Base-by-base conservation (phyloP, 495 filamentous ascomycete species). In the Penicillium paradoxum region DNA sequence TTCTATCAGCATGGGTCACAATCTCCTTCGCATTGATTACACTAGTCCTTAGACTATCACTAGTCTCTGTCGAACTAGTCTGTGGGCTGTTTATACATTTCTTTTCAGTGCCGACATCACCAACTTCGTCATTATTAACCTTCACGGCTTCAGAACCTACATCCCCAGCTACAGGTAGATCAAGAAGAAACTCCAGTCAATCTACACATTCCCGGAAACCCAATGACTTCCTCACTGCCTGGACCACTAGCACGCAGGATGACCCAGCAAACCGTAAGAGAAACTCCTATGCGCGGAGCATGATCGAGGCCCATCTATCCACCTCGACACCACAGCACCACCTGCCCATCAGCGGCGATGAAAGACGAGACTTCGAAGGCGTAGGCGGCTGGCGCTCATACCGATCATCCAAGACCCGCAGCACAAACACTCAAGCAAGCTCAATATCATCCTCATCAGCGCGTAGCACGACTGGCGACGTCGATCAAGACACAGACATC, bases 341-440 rank as follows among this genome's bases (percentile, higher is more conserved):
- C 24, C 53, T 68, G 5, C 67, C 73, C 10, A 58, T 69, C 36
- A 69, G 70, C 58, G 64, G 65, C 10, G 63, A 73, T 43, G 58
- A 79, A 18, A 75, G 79, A 45, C 77, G 89, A 5, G 89, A 95
- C 68, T 95, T 86, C 58, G 89, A 95, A 70, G 89, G 88, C n/a
- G 78, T 95, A 3, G 89, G 89, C 11, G 89, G 89, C 1, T 91
- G 88, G 88, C 74, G 86, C 47, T 64, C 64, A 18, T 68, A 64
- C 25, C 56, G 45, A 15, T 32, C 49, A 21, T 56, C 49, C 2
- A 64, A 54, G 6, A 53, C 81, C 14, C 65, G 57, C 10, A 56
- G 42, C 22, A 19, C 47, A 3, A n/a, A 54, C n/a, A 18, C n/a
- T 2, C 15, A 59, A 33, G 14, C 56, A 22, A 56, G 65, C 19